Conservation (phyloP, 306 rosid genomes). For the Morella rubra region DNA sequence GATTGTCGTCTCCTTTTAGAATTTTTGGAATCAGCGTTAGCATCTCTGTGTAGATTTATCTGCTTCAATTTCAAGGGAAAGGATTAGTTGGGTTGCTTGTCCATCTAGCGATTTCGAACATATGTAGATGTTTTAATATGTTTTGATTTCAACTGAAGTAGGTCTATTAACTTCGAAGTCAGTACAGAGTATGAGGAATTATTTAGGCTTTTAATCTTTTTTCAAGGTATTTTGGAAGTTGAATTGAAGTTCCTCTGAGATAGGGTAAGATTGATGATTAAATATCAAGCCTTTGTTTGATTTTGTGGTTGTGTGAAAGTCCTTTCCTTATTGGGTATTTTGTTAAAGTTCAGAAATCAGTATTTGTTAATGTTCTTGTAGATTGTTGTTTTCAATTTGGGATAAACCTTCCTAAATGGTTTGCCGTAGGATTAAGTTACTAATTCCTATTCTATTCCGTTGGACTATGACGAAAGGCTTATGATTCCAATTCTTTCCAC, state of each 20-base stretch:
- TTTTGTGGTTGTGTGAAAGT: background rate
- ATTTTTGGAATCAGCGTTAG: background rate
- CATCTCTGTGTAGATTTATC: background rate
- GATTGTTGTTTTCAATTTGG: conserved; percentile 1
- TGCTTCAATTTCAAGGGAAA: background rate
- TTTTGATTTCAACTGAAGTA: background rate
- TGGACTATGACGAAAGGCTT: background rate
- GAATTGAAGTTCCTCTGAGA: background rate
- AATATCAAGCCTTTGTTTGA: background rate
- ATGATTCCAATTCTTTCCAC: background rate
- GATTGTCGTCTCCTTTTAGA: background rate
- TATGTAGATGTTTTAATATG: background rate
- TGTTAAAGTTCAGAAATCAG: background rate
- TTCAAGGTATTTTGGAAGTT: background rate
- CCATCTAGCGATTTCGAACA: background rate
- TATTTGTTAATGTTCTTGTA: background rate
- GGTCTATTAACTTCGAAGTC: background rate
- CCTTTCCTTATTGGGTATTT: background rate
- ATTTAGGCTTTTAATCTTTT: background rate
- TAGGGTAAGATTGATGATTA: background rate
- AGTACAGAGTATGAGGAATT: background rate
- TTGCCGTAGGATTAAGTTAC: background rate
- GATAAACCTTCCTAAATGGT: background rate
- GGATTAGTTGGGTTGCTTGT: background rate
- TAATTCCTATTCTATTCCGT: background rate